Evolutionary conservation across 164 flowering plant species (phyloP).

Genomic region (Taxillus chinensis): DNA sequence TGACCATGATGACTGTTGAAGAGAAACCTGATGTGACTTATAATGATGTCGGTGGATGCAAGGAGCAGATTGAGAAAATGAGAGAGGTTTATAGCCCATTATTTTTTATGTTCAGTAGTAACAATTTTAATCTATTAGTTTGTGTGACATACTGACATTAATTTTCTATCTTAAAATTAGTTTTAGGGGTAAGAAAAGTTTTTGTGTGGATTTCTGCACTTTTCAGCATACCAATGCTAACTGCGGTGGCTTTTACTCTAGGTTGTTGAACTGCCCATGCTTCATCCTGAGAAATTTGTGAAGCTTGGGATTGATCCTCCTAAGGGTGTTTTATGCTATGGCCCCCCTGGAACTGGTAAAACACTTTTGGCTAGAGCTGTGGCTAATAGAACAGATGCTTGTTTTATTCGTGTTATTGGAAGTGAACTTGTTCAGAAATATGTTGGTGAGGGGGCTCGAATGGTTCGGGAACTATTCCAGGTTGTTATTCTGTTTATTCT

Average conservation of each 20-base stretch:
- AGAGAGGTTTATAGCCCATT: conserved; percentile 51
- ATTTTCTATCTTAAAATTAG: no score
- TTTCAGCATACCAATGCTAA: neutral
- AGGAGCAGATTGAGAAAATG: conserved; percentile 98
- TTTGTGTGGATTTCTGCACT: no score
- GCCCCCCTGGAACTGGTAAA: conserved; percentile 99
- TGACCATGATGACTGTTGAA: conserved; percentile 99
- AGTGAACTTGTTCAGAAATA: conserved; percentile 97
- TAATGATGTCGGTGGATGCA: conserved; percentile 98
- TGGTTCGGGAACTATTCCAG: conserved; percentile 18
- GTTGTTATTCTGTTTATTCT: conserved; percentile 1
- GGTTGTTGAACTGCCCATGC: conserved; percentile 95
- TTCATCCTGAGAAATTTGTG: conserved; percentile 96
- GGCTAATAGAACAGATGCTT: conserved; percentile 95
- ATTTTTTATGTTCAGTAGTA: neutral
- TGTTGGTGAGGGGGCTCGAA: conserved; percentile 75
- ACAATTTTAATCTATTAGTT: neutral
- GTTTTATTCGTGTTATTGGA: conserved; percentile 95
- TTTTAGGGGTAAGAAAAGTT: no score
- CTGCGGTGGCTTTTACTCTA: conserved; percentile 10
- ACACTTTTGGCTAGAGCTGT: conserved; percentile 97
- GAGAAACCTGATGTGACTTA: conserved; percentile 98
- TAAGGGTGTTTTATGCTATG: conserved; percentile 95
- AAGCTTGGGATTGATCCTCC: conserved; percentile 99
- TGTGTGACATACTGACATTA: neutral